Percentiles rank a stretch among this genome's conserved stretches.
phyloP scores from a whole-genome alignment of 2,329 filamentous ascomycete genomes.

The Pseudogymnoascus sp. region DNA sequence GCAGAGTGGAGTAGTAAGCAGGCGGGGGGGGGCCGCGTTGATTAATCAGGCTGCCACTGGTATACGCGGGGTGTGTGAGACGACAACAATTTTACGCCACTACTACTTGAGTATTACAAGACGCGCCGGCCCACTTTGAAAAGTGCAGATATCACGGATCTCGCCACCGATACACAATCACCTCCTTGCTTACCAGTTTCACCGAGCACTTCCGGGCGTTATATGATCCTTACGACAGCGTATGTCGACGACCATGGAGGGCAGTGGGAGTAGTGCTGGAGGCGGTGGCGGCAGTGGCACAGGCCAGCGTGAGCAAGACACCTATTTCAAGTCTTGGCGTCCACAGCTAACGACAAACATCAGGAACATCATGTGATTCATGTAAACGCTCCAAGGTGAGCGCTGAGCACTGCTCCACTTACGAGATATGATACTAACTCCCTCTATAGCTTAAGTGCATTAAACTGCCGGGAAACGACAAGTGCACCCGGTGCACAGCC shows the following conservation, averaged over 20 bases:
- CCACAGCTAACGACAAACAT: background rate
- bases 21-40: background rate
- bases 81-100: conserved; percentile 2
- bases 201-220: background rate
- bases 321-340: conserved; percentile 5
- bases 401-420: background rate
- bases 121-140: conserved; percentile 1
- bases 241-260: background rate
- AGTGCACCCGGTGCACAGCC: conserved; percentile 18
- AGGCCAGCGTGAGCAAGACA: background rate
- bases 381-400: conserved; percentile 23
- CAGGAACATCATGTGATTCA: conserved; percentile 21
- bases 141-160: background rate
- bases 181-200: background rate
- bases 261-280: conserved; percentile 4
- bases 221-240: background rate
- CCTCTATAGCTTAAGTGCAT: conserved; percentile 15
- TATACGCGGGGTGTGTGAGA: background rate
- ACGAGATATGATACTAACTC: background rate
- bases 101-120: background rate
- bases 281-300: background rate
- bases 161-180: conserved; percentile 1
- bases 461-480: conserved; percentile 17
- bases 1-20: background rate
- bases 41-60: background rate